phyloP scores from a whole-genome alignment of 208 protist genomes.

The Leishmania lainsoni region DNA sequence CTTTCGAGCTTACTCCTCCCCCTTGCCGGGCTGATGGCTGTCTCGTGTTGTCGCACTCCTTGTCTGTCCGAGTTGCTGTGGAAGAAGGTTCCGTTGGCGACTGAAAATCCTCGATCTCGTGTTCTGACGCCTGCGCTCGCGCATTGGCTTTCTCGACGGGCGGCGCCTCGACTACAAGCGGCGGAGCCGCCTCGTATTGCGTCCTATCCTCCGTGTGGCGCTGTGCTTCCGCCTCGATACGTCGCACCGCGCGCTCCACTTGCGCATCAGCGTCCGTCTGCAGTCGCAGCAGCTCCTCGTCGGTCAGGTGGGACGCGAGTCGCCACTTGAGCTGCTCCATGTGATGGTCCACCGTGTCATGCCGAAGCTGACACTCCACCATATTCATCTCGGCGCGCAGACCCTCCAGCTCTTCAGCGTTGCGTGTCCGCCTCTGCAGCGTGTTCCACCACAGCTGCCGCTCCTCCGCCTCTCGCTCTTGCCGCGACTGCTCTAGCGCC shows the following conservation, averaged over 20 bases:
- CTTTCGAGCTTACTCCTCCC: background rate
- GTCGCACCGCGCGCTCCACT: conserved; percentile 42
- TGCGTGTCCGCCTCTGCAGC: conserved; percentile 38
- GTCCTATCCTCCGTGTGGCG: background rate
- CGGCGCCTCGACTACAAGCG: background rate
- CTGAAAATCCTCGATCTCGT: background rate
- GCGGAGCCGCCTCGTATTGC: conserved; percentile 8
- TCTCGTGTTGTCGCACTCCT: background rate
- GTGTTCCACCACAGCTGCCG: conserved; percentile 37
- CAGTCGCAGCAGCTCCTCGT: conserved; percentile 53
- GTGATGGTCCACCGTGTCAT: conserved; percentile 47
- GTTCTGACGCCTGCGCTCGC: background rate
- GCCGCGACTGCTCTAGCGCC: conserved; percentile 39
- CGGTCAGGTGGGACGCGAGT: conserved; percentile 45
- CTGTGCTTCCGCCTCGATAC: conserved; percentile 14
- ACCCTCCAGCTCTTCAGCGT: conserved; percentile 43
- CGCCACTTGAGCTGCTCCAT: conserved; percentile 68
- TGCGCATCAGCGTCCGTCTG: conserved; percentile 52
- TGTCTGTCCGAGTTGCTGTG: background rate
- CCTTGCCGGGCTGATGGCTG: background rate
- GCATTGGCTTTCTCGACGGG: background rate
- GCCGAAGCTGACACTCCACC: conserved; percentile 37
- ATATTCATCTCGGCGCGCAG: conserved; percentile 44
- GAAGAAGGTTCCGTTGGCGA: too few relatives aligned
- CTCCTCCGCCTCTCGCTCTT: conserved; percentile 46